A percentile compares a stretch with the other conserved stretches of the same genome.
Conservation (phyloP, 805 yeast genomes). For the Zygoascus biomembranicola region DNA sequence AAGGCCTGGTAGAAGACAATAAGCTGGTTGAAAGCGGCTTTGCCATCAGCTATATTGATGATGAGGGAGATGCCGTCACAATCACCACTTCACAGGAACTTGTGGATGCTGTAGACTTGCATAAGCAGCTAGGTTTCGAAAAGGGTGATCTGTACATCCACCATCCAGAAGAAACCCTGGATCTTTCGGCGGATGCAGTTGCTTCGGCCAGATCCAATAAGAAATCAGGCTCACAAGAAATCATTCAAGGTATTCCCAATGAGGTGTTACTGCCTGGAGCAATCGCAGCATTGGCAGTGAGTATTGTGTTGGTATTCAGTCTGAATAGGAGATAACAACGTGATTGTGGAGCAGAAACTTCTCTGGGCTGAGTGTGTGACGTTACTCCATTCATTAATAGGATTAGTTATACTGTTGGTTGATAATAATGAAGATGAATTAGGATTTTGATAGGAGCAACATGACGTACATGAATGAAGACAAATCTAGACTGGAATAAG, state of each 20-base stretch:
- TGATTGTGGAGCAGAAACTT: too few relatives aligned
- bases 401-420: too few relatives aligned
- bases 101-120: slow-evolving; percentile 58
- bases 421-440: too few relatives aligned
- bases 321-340: slow-evolving; percentile 32
- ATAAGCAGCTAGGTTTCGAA: slow-evolving; percentile 39
- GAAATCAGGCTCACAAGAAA: slow-evolving; percentile 16
- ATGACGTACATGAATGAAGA: too few relatives aligned
- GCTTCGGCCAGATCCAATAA: slow-evolving; percentile 5
- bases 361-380: too few relatives aligned
- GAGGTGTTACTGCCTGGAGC: slow-evolving; percentile 59
- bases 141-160: slow-evolving; percentile 71
- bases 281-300: slow-evolving; percentile 49
- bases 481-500: too few relatives aligned
- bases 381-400: too few relatives aligned
- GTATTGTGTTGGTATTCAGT: slow-evolving; percentile 48
- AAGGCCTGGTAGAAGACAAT: slow-evolving; percentile 21
- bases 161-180: slow-evolving; percentile 45
- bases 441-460: too few relatives aligned
- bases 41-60: slow-evolving; percentile 73
- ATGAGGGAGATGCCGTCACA: slow-evolving; percentile 74
- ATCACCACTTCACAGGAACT: slow-evolving; percentile 69
- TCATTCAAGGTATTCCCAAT: slow-evolving; percentile 51
- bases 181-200: slow-evolving; percentile 7
- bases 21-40: slow-evolving; percentile 29